These are phyloP conservation scores for Marasmius fiardii DNA, from an alignment of 1,284 basidiomycete species.

Conservation along the genomic window DNA sequence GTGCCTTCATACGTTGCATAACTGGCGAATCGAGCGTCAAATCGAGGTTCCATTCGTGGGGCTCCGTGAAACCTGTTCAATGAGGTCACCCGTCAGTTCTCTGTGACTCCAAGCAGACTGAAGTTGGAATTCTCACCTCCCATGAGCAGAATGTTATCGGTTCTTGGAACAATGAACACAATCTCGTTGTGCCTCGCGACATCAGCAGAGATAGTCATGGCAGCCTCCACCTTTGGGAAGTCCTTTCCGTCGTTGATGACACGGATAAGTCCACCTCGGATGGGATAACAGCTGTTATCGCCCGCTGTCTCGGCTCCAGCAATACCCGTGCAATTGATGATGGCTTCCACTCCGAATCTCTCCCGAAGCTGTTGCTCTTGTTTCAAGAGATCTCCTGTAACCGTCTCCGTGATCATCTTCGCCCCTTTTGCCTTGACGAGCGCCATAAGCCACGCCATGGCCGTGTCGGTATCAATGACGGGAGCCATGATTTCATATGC, in stretches of 20 bases:
- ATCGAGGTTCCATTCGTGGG: conserved; percentile 26
- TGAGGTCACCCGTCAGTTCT: not conserved
- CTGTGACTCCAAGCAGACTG: too few relatives aligned
- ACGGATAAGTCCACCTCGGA: conserved; percentile 36
- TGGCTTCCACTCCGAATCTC: conserved; percentile 27
- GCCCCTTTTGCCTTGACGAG: conserved; percentile 29
- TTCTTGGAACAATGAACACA: conserved; percentile 32
- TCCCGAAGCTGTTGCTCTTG: conserved; percentile 28
- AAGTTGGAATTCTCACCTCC: conserved; percentile 23
- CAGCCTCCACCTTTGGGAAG: conserved; percentile 31
- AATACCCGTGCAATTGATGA: conserved; percentile 34
- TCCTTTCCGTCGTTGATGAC: conserved; percentile 33
- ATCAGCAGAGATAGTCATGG: conserved; percentile 24
- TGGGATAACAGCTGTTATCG: conserved; percentile 30
- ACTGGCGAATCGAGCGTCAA: conserved; percentile 30
- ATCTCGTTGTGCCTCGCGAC: conserved; percentile 25
- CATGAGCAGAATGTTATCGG: conserved; percentile 28
- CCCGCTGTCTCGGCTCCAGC: conserved; percentile 26
- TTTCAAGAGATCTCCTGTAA: conserved; percentile 22
- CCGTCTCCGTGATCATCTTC: conserved; percentile 25
- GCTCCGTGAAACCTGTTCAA: conserved; percentile 22
- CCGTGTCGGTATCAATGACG: conserved; percentile 34
- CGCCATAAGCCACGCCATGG: conserved; percentile 28
- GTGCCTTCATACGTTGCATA: conserved; percentile 30
- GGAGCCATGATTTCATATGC: conserved; percentile 32